Evolutionary conservation across 106 monocot genomes (phyloP).

Genomic region (Hemerocallis citrina): DNA sequence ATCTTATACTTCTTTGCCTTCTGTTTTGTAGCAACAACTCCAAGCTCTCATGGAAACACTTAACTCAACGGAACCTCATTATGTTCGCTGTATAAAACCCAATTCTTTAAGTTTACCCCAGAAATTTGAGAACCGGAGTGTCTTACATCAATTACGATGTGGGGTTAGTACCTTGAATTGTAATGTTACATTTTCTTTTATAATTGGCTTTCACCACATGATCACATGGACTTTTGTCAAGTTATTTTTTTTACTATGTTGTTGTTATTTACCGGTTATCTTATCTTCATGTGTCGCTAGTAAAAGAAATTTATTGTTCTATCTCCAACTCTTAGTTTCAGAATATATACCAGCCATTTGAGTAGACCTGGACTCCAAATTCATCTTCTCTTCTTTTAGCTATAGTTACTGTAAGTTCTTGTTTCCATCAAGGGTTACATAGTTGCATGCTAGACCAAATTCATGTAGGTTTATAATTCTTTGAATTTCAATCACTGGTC

Average conservation of each 20-base stretch:
- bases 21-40: constrained; percentile 67
- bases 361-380: not conserved
- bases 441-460: not conserved
- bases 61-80: constrained; percentile 76
- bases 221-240: not conserved
- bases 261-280: too few species aligned
- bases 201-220: not conserved
- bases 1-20: not conserved
- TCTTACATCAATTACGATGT: constrained; percentile 82
- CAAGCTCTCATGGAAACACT: constrained; percentile 93
- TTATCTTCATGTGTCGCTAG: too few species aligned
- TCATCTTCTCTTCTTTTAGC: not conserved
- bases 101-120: constrained; percentile 67
- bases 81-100: constrained; percentile 87
- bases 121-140: constrained; percentile 80
- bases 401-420: not conserved
- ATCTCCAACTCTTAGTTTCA: too few species aligned
- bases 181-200: not conserved
- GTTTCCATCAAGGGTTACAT: not conserved
- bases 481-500: not conserved
- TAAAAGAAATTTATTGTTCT: too few species aligned
- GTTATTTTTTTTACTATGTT: not conserved
- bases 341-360: not conserved
- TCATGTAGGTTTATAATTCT: not conserved
- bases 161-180: constrained; percentile 53